phyloP scores from a whole-genome alignment of 306 rosid genomes.

The Hylodesmum podocarpum region DNA sequence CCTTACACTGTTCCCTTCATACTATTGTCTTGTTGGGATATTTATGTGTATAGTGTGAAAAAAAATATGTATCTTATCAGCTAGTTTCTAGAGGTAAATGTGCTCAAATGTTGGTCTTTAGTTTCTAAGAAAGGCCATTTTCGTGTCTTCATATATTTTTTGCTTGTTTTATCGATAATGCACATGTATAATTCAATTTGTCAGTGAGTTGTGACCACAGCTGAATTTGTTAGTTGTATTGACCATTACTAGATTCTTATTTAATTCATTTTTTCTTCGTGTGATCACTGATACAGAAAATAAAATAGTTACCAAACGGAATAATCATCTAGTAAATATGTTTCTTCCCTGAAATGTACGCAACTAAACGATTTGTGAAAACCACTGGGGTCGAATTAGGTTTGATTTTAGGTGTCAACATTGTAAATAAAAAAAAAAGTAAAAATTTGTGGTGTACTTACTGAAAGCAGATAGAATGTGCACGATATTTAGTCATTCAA shows the following conservation, averaged over 20 bases:
- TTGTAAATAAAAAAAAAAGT: too few relatives aligned
- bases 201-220: slow-evolving; percentile 24
- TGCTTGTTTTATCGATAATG: slow-evolving; percentile 13
- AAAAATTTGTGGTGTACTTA: too few relatives aligned
- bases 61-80: slow-evolving; percentile 33
- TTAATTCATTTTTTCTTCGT: neutral
- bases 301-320: neutral
- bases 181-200: slow-evolving; percentile 8
- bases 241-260: neutral
- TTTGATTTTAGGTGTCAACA: too few relatives aligned
- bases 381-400: too few relatives aligned
- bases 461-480: too few relatives aligned
- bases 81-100: slow-evolving; percentile 21
- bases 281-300: neutral
- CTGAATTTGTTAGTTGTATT: slow-evolving; percentile 5
- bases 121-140: slow-evolving; percentile 19
- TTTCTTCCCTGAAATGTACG: neutral
- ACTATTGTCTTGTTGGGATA: neutral
- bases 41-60: slow-evolving; percentile 41
- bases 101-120: slow-evolving; percentile 1
- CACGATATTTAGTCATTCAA: too few relatives aligned
- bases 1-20: neutral
- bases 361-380: too few relatives aligned
- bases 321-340: neutral
- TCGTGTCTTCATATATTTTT: neutral